Evolutionary conservation across 345 rosid genomes (phyloP).

Genomic region (Lepidium sativum): DNA sequence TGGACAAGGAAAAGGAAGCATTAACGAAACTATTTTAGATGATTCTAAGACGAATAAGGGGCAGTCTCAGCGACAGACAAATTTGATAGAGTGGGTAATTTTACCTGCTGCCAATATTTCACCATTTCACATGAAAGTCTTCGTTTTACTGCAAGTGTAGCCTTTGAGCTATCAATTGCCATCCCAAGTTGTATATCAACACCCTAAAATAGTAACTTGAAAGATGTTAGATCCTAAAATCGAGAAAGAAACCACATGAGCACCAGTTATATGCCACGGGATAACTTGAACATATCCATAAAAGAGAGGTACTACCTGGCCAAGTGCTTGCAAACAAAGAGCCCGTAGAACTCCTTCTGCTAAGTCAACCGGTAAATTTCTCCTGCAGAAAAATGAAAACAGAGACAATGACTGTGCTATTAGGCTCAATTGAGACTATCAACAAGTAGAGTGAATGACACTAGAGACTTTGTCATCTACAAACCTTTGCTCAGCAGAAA

Average conservation of each 20-base stretch:
- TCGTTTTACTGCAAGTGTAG: slow-evolving; percentile 97
- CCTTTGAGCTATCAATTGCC: slow-evolving; percentile 98
- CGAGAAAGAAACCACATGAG: neutral
- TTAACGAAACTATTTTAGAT: slow-evolving; percentile 7
- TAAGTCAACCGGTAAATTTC: slow-evolving; percentile 86
- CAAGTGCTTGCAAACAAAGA: slow-evolving; percentile 90
- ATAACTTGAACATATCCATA: slow-evolving; percentile 11
- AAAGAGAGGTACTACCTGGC: slow-evolving; percentile 55
- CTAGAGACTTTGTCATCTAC: slow-evolving; percentile 1
- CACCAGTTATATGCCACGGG: neutral
- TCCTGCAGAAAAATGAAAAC: slow-evolving; percentile 39
- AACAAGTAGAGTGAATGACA: neutral
- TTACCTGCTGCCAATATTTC: slow-evolving; percentile 98
- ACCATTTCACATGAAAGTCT: slow-evolving; percentile 99
- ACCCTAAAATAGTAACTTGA: slow-evolving; percentile 44
- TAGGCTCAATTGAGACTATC: neutral
- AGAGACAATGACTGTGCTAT: neutral
- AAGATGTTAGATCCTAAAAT: slow-evolving; percentile 2
- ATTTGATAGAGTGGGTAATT: neutral
- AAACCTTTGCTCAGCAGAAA: slow-evolving; percentile 72
- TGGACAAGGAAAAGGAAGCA: slow-evolving; percentile 14
- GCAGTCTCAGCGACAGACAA: neutral
- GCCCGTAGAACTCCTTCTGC: slow-evolving; percentile 90
- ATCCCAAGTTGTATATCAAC: slow-evolving; percentile 96
- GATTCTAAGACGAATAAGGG: neutral